Evolutionary conservation across 768 basidiomycete species (phyloP).

Genomic region (Naganishia friedmannii): DNA sequence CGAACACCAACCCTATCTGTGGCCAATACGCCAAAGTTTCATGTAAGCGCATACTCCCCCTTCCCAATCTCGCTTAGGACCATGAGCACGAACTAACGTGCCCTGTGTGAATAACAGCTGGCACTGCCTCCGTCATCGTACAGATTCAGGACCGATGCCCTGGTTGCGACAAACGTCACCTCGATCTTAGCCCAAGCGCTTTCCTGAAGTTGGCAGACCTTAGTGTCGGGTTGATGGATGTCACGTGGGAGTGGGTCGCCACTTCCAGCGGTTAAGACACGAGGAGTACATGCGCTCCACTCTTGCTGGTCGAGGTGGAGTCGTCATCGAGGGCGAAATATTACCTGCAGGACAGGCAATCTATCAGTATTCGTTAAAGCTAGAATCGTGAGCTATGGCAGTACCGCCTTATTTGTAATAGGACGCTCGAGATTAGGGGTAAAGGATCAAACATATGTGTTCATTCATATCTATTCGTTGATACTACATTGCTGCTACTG

Average conservation of each 20-base stretch:
- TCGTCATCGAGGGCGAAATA: background rate
- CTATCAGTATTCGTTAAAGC: too few relatives aligned
- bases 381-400: too few relatives aligned
- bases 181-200: conserved; percentile 33
- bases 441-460: background rate
- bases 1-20: conserved; percentile 75
- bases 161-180: conserved; percentile 54
- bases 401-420: background rate
- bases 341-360: background rate
- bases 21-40: conserved; percentile 54
- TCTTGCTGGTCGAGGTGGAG: conserved; percentile 1
- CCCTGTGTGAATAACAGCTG: conserved; percentile 50
- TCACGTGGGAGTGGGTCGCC: conserved; percentile 34
- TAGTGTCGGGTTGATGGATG: conserved; percentile 30
- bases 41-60: conserved; percentile 43
- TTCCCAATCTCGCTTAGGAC: background rate
- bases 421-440: background rate
- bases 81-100: conserved; percentile 27
- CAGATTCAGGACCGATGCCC: conserved; percentile 64
- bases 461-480: background rate
- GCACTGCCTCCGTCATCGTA: conserved; percentile 59
- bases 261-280: conserved; percentile 1
- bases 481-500: too few relatives aligned
- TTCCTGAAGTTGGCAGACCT: conserved; percentile 31
- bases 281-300: background rate